phyloP scores from a whole-genome alignment of 1,284 basidiomycete genomes.

The Heliocybe sulcata region DNA sequence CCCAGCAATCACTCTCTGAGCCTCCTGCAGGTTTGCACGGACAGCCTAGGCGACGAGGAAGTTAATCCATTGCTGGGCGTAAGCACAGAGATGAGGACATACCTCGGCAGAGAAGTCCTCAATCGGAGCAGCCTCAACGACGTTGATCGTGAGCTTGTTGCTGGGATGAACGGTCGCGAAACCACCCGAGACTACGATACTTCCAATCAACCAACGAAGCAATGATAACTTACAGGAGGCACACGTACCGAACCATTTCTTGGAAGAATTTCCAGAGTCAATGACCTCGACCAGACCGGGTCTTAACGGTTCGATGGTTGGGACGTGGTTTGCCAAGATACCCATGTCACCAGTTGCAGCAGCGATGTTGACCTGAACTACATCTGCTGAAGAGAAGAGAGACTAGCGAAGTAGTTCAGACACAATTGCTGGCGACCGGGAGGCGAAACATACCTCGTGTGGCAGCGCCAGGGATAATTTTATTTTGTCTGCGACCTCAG shows the following conservation, averaged over 20 bases:
- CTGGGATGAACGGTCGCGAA: slow-evolving; percentile 98
- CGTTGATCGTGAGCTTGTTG: slow-evolving; percentile 96
- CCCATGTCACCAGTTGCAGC: slow-evolving; percentile 98
- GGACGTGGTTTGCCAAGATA: slow-evolving; percentile 95
- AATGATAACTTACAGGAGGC: not conserved
- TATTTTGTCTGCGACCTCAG: slow-evolving; percentile 82
- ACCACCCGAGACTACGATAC: slow-evolving; percentile 78
- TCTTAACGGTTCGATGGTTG: slow-evolving; percentile 87
- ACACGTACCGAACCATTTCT: slow-evolving; percentile 93
- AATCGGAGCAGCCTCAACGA: slow-evolving; percentile 91
- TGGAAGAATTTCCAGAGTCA: slow-evolving; percentile 67
- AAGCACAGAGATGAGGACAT: slow-evolving; percentile 14
- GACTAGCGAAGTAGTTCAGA: slow-evolving; percentile 41
- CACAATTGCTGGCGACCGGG: slow-evolving; percentile 1
- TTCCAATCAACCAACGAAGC: slow-evolving; percentile 2
- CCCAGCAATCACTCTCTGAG: slow-evolving; percentile 75
- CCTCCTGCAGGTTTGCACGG: slow-evolving; percentile 86
- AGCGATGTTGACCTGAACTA: slow-evolving; percentile 90
- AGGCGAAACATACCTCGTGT: slow-evolving; percentile 69
- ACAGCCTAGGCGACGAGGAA: slow-evolving; percentile 64
- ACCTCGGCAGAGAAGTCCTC: slow-evolving; percentile 89
- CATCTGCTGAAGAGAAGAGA: slow-evolving; percentile 82
- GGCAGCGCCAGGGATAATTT: slow-evolving; percentile 87
- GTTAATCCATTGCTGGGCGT: not conserved
- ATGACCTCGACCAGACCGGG: slow-evolving; percentile 92